These are phyloP conservation scores for Dendrobium catenatum DNA, from an alignment of 106 monocot species.

Conservation along the genomic window DNA sequence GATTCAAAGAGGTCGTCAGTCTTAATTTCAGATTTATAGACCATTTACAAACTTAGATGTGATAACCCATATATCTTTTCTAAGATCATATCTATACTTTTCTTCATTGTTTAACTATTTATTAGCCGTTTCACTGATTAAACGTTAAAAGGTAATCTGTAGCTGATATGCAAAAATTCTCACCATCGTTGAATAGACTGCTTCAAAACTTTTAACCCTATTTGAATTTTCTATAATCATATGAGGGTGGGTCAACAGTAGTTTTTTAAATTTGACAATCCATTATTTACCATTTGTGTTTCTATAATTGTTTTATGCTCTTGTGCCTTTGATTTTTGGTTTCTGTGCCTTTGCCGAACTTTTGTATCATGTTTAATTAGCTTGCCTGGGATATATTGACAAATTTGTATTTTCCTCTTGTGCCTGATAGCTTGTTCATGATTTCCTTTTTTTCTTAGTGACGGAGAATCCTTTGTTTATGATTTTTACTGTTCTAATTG, in stretches of 20 bases:
- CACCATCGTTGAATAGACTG: background rate
- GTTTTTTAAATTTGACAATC: background rate
- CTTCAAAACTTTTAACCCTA: background rate
- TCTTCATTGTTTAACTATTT: background rate
- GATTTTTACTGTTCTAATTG: conserved; percentile 2
- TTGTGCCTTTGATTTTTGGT: background rate
- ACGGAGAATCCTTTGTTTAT: background rate
- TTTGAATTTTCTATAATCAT: background rate
- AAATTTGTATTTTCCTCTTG: background rate
- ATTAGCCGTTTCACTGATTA: background rate
- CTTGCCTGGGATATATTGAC: background rate
- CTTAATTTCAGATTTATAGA: too few species aligned
- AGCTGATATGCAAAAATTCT: background rate
- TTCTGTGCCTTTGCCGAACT: background rate
- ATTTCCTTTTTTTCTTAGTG: background rate
- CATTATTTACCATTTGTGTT: background rate
- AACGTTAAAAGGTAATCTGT: background rate
- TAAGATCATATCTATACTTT: background rate
- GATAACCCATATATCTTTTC: background rate
- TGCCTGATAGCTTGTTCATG: background rate
- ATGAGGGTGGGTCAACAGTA: background rate
- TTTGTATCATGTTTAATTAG: background rate
- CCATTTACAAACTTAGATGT: background rate
- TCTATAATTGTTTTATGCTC: background rate
- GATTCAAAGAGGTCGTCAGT: too few species aligned